Conservation (phyloP, 2,329 filamentous ascomycete genomes). For the Monosporascus sp. region DNA sequence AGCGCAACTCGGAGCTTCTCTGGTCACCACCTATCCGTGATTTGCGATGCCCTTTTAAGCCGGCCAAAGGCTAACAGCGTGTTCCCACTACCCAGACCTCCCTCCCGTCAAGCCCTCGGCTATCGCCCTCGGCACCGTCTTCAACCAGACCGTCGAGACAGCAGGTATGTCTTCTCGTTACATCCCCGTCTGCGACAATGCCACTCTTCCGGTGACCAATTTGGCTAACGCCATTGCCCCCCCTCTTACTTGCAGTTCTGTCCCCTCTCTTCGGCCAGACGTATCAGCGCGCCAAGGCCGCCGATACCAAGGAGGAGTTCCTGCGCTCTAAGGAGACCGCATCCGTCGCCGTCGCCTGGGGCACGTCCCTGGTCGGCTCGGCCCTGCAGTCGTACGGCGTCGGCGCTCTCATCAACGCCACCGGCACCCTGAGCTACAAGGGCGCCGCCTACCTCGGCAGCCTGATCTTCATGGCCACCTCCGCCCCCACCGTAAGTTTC, state of each 20-base stretch:
- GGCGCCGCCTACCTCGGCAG: slow-evolving; percentile 89
- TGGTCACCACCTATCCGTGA: no score
- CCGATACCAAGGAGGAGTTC: slow-evolving; percentile 97
- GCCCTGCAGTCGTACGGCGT: slow-evolving; percentile 87
- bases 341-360: slow-evolving; percentile 82
- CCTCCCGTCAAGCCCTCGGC: slow-evolving; percentile 92
- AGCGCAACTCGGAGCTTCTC: not conserved
- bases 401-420: slow-evolving; percentile 87
- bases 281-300: slow-evolving; percentile 84
- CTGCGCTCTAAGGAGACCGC: slow-evolving; percentile 87
- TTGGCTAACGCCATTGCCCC: not conserved
- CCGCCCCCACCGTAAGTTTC: slow-evolving; percentile 75
- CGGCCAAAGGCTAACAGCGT: no score
- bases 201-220: not conserved
- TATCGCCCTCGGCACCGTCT: slow-evolving; percentile 91
- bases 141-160: slow-evolving; percentile 89
- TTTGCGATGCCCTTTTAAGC: no score
- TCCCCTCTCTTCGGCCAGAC: slow-evolving; percentile 88
- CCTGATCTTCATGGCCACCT: slow-evolving; percentile 86
- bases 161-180: slow-evolving; percentile 39
- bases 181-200: not conserved
- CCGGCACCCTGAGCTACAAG: slow-evolving; percentile 93
- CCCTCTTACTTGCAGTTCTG: slow-evolving; percentile 48
- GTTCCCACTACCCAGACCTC: slow-evolving; percentile 38
- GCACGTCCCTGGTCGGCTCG: slow-evolving; percentile 83